phyloP scores from a whole-genome alignment of 768 basidiomycete genomes.

The Tylopilus sp. region DNA sequence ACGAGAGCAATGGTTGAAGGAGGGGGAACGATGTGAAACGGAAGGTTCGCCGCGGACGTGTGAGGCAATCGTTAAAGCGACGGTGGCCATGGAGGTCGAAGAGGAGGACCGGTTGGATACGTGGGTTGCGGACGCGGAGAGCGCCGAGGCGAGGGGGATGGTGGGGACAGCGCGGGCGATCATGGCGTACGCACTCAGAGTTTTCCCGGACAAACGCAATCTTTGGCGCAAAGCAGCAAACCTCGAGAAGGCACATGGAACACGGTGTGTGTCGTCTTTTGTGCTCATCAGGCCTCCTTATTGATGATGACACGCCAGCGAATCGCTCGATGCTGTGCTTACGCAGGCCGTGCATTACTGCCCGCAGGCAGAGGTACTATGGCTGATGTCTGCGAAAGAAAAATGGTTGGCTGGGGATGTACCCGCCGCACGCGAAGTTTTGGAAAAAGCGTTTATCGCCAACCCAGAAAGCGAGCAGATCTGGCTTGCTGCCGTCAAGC shows the following conservation, averaged over 20 bases:
- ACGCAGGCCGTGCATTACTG: conserved; percentile 83
- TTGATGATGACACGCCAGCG: no score
- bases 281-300: no score
- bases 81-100: conserved; percentile 89
- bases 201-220: conserved; percentile 81
- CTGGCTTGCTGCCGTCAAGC: conserved; percentile 96
- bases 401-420: conserved; percentile 92
- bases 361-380: conserved; percentile 92
- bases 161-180: conserved; percentile 86
- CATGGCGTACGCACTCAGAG: conserved; percentile 85
- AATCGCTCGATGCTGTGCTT: conserved; percentile 79
- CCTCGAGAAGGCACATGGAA: conserved; percentile 88
- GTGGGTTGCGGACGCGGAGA: conserved; percentile 91
- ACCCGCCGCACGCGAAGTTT: conserved; percentile 82
- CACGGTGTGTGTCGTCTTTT: conserved; percentile 49
- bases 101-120: conserved; percentile 90
- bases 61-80: conserved; percentile 94
- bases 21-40: conserved; percentile 87
- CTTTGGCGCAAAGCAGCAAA: conserved; percentile 92
- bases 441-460: conserved; percentile 86
- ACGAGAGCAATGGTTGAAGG: conserved; percentile 94
- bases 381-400: conserved; percentile 99
- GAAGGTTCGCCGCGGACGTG: conserved; percentile 85
- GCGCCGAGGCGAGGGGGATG: conserved; percentile 66
- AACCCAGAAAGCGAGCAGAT: conserved; percentile 97